phyloP scores from a whole-genome alignment of 164 flowering plant species.

The Magnolia changhungtana region DNA sequence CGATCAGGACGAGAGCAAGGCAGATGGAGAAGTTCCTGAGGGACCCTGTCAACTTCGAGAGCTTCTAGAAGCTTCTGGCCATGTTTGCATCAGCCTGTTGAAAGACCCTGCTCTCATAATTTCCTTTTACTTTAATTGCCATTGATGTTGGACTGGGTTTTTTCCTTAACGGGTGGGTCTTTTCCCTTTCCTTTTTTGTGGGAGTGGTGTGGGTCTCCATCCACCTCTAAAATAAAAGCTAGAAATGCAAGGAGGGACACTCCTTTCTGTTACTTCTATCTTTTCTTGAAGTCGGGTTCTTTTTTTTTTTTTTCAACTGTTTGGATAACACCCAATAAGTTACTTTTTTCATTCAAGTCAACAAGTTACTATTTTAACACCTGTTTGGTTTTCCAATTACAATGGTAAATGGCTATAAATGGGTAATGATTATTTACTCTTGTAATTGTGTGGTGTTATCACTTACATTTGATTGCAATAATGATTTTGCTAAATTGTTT shows the following conservation, averaged over 20 bases:
- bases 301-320: no score
- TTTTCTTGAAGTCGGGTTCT: background rate
- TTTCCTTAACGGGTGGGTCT: background rate
- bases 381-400: no score
- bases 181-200: background rate
- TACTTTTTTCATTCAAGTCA: background rate
- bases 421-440: no score
- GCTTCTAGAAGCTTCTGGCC: conserved; percentile 6
- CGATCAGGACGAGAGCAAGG: conserved; percentile 23
- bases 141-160: background rate
- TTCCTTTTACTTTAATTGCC: background rate
- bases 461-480: no score
- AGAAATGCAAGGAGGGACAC: background rate
- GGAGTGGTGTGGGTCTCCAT: background rate
- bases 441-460: no score
- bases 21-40: conserved; percentile 27
- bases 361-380: no score
- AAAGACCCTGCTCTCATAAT: background rate
- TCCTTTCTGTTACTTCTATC: background rate
- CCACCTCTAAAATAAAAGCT: background rate
- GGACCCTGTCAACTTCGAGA: conserved; percentile 16
- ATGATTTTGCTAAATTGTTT: no score
- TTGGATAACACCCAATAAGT: background rate
- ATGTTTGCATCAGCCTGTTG: conserved; percentile 1
- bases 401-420: no score